Evolutionary conservation across 352 stramenopile genomes (phyloP).

Genomic region (Globisporangium heterothallicum): DNA sequence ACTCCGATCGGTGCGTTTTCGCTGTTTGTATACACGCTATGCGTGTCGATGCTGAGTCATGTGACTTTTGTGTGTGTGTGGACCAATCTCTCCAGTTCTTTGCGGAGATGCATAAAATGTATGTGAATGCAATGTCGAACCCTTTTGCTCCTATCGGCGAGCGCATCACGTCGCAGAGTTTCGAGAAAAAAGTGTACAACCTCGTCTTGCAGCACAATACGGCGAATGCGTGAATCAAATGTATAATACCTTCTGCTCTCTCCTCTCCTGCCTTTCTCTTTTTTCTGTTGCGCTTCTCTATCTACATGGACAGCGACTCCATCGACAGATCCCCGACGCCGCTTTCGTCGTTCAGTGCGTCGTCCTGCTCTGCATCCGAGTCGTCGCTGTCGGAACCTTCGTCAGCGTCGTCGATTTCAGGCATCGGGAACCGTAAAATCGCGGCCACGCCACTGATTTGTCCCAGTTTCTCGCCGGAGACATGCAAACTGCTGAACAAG

Average conservation of each 20-base stretch:
- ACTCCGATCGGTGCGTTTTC: slow-evolving; percentile 48
- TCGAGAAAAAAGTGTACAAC: slow-evolving; percentile 74
- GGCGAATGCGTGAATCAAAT: slow-evolving; percentile 9
- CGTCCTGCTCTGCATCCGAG: slow-evolving; percentile 31
- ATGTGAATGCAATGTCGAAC: slow-evolving; percentile 86
- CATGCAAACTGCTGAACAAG: slow-evolving; percentile 94
- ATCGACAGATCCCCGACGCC: slow-evolving; percentile 63
- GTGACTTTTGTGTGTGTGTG: neutral
- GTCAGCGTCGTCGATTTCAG: slow-evolving; percentile 94
- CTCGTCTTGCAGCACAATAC: slow-evolving; percentile 76
- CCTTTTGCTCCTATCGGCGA: slow-evolving; percentile 79
- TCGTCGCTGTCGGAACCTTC: slow-evolving; percentile 42
- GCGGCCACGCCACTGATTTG: slow-evolving; percentile 94
- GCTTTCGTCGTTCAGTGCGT: slow-evolving; percentile 26
- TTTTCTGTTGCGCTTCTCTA: neutral
- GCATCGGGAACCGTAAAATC: slow-evolving; percentile 94
- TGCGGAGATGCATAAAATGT: slow-evolving; percentile 75
- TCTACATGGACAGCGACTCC: slow-evolving; percentile 57
- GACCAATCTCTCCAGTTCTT: slow-evolving; percentile 62
- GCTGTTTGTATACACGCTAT: neutral
- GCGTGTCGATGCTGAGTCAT: neutral
- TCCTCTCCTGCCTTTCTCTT: slow-evolving; percentile 5
- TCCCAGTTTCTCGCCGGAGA: slow-evolving; percentile 93
- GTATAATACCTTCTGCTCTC: neutral
- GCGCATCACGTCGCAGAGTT: slow-evolving; percentile 70